Evolutionary conservation across 345 rosid species (phyloP), one percentile per base, ranked within the genome.

Genomic region (Eucalyptus microcorys): DNA sequence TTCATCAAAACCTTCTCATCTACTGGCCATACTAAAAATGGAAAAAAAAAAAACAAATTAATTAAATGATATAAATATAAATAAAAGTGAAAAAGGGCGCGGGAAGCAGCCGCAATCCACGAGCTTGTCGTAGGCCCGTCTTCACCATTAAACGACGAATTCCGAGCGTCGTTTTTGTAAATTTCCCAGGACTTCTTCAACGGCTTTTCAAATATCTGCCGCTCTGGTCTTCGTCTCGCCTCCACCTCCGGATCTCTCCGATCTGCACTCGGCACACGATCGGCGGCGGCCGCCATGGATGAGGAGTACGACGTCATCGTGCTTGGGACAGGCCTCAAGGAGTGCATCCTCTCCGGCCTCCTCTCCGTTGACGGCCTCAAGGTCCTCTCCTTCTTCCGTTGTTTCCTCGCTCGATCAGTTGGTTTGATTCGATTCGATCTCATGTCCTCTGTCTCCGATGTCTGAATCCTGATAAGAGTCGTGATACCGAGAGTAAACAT

Each of bases 321-420:
- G 59, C 91, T 98, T 59, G 99, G 99, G 55, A 98, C 99, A 76
- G 99, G 99, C 89, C 99, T 98, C 92, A 98, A 98, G 91, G 99
- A 98, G 92, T 98, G 99, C 93, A 98, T 98, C 94, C 99, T 98
- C 88, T 97, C 99, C 88, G 99, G 99, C 49, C 99, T 98, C 87
- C 99, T 98, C 94, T 98, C 99, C 86, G 99, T 98, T 89, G 99
- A 97, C 80, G 97, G 99, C 88, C 94, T 97, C 89, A 98, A 97
- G 99, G 99, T 98, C 90, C 55, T 26, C 26, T 81, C 14, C 16
- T 68, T 15, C 50, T 88, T 1, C 49, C 49, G 19, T 76, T 14
- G 6, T 26, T 52, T 40, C 53, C 87, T 85, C 40, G 59, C 42
- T 86, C 16, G 27, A 40, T 71, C 47, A 14, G 47, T 76, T 8